phyloP scores from a whole-genome alignment of 306 rosid genomes.

The Lathyrus aphaca region DNA sequence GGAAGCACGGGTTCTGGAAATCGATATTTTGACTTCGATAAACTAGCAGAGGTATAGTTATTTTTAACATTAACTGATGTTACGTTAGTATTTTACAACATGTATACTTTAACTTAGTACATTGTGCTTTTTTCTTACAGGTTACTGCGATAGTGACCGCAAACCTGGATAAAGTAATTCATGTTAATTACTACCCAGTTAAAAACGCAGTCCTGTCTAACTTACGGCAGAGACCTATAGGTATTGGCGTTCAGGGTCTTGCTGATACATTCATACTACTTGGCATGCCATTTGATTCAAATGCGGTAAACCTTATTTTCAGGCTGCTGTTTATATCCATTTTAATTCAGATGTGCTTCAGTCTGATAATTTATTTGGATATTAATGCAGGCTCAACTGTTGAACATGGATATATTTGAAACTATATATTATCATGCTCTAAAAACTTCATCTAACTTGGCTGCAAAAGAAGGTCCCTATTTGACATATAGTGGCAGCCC shows the following conservation, averaged over 20 bases:
- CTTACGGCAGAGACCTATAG: constrained; percentile 88
- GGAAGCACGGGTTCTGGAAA: constrained; percentile 78
- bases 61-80: background rate
- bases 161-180: constrained; percentile 88
- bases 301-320: constrained; percentile 60
- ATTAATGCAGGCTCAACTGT: constrained; percentile 75
- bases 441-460: constrained; percentile 73
- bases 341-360: constrained; percentile 27
- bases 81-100: too few relatives aligned
- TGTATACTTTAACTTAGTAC: too few relatives aligned
- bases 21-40: constrained; percentile 91
- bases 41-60: constrained; percentile 72
- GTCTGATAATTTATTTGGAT: constrained; percentile 24
- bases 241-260: constrained; percentile 98
- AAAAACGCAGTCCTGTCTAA: constrained; percentile 78
- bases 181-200: constrained; percentile 91
- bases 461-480: constrained; percentile 78
- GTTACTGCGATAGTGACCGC: constrained; percentile 67
- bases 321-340: background rate
- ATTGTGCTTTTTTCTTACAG: constrained; percentile 40
- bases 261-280: constrained; percentile 92
- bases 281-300: constrained; percentile 95
- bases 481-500: constrained; percentile 84
- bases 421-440: constrained; percentile 86
- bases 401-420: constrained; percentile 91